Conservation (phyloP, 2,329 filamentous ascomycete genomes). For the Alternaria solani region DNA sequence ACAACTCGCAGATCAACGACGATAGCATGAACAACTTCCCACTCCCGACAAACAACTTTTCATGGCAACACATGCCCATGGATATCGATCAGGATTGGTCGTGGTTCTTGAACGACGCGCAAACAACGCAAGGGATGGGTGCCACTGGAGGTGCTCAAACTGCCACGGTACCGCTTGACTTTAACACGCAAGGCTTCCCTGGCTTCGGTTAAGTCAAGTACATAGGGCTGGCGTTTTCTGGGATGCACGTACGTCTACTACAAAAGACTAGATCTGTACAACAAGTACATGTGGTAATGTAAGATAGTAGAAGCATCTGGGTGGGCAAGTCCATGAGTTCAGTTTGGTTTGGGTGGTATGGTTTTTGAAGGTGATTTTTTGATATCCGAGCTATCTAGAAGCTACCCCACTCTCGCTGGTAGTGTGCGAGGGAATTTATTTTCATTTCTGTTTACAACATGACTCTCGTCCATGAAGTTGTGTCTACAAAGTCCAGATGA, state of each 20-base stretch:
- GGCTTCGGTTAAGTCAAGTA: slow-evolving; percentile 30
- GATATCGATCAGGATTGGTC: slow-evolving; percentile 54
- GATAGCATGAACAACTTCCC: slow-evolving; percentile 43
- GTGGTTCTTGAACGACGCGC: slow-evolving; percentile 49
- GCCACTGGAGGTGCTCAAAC: neutral
- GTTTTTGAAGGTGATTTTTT: neutral
- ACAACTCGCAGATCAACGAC: slow-evolving; percentile 39
- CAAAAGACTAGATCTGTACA: neutral
- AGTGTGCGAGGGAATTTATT: slow-evolving; percentile 13
- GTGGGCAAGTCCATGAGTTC: neutral
- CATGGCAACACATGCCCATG: slow-evolving; percentile 52
- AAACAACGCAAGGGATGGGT: slow-evolving; percentile 21
- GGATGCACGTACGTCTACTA: neutral
- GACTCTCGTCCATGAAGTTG: neutral
- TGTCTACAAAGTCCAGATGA: slow-evolving; percentile 56
- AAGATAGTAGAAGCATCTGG: slow-evolving; percentile 5
- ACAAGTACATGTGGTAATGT: neutral
- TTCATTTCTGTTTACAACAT: neutral
- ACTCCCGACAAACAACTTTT: slow-evolving; percentile 47
- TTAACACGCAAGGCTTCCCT: slow-evolving; percentile 34
- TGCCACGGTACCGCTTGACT: slow-evolving; percentile 21
- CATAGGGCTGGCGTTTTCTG: neutral
- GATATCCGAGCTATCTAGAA: slow-evolving; percentile 15
- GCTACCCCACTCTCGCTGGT: slow-evolving; percentile 25
- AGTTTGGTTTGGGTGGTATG: neutral